These are phyloP conservation scores for Tillandsia leiboldiana DNA, from an alignment of 176 grass and related monocot species.

Conservation along the genomic window DNA sequence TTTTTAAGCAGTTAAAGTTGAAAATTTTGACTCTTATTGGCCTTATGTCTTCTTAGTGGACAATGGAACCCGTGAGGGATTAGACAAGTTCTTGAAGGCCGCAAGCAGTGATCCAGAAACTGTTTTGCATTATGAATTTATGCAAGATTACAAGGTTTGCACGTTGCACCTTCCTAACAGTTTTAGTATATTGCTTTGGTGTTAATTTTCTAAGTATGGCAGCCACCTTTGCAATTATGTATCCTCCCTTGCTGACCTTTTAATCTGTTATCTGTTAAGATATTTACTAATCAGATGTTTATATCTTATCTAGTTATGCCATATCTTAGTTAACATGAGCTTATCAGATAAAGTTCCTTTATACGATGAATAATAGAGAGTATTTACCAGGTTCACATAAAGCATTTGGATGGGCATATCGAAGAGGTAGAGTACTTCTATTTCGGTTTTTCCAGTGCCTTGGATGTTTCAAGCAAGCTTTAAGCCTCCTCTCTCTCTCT, in stretches of 20 bases:
- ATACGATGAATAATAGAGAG: background rate
- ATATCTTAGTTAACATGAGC: background rate
- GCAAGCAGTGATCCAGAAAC: conserved; percentile 88
- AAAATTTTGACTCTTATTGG: background rate
- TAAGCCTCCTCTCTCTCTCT: no score
- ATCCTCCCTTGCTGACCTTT: background rate
- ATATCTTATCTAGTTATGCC: no score
- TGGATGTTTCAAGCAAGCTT: background rate
- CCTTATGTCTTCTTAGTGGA: conserved; percentile 45
- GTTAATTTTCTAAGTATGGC: background rate
- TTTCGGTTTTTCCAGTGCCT: conserved; percentile 13
- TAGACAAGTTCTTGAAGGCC: conserved; percentile 86
- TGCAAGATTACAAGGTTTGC: conserved; percentile 98
- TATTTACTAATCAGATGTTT: no score
- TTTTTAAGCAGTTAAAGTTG: background rate
- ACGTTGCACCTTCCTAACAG: conserved; percentile 5
- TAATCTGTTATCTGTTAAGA: background rate
- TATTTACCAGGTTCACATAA: conserved; percentile 72
- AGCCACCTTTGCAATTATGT: background rate
- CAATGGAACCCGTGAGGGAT: conserved; percentile 83
- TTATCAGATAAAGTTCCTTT: background rate
- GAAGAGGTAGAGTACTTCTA: conserved; percentile 54
- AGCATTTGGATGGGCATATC: conserved; percentile 92
- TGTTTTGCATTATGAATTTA: conserved; percentile 95
- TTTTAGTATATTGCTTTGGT: conserved; percentile 18